phyloP scores from a whole-genome alignment of 176 grass and related monocot genomes.

The Cenchrus fungigraminus region DNA sequence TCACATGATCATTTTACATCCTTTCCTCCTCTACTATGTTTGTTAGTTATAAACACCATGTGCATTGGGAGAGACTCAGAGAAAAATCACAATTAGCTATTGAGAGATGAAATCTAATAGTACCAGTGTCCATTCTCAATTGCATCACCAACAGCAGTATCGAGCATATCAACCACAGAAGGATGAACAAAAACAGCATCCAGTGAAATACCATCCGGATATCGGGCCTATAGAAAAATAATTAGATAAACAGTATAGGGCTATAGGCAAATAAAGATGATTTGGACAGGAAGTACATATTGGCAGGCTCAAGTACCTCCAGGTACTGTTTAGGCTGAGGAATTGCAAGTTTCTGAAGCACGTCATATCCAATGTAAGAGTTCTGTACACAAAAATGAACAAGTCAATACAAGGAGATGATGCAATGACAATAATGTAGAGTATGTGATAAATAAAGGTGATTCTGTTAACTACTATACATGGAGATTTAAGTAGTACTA shows the following conservation, averaged over 20 bases:
- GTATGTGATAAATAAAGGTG: slow-evolving; percentile 22
- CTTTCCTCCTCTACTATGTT: slow-evolving; percentile 16
- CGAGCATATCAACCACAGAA: slow-evolving; percentile 93
- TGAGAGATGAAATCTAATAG: slow-evolving; percentile 36
- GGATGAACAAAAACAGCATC: slow-evolving; percentile 92
- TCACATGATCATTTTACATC: slow-evolving; percentile 19
- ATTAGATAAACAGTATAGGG: slow-evolving; percentile 32
- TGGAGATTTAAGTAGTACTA: slow-evolving; percentile 17
- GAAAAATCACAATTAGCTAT: slow-evolving; percentile 12
- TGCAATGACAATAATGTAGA: slow-evolving; percentile 19
- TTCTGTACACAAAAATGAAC: slow-evolving; percentile 64
- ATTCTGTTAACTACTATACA: slow-evolving; percentile 13
- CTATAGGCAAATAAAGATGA: slow-evolving; percentile 29
- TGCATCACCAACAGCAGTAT: slow-evolving; percentile 85
- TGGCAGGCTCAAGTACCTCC: slow-evolving; percentile 67
- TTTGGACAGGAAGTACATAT: slow-evolving; percentile 12
- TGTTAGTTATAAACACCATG: slow-evolving; percentile 26
- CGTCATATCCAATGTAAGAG: slow-evolving; percentile 92
- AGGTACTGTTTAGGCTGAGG: slow-evolving; percentile 97
- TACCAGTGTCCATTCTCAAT: slow-evolving; percentile 91
- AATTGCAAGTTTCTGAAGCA: slow-evolving; percentile 91
- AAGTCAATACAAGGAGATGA: slow-evolving; percentile 33
- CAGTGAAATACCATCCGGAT: slow-evolving; percentile 92
- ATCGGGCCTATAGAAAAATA: slow-evolving; percentile 67
- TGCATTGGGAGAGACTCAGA: background rate